These are phyloP conservation scores for Gynostemma pentaphyllum DNA, from an alignment of 306 rosid species.

Conservation along the genomic window DNA sequence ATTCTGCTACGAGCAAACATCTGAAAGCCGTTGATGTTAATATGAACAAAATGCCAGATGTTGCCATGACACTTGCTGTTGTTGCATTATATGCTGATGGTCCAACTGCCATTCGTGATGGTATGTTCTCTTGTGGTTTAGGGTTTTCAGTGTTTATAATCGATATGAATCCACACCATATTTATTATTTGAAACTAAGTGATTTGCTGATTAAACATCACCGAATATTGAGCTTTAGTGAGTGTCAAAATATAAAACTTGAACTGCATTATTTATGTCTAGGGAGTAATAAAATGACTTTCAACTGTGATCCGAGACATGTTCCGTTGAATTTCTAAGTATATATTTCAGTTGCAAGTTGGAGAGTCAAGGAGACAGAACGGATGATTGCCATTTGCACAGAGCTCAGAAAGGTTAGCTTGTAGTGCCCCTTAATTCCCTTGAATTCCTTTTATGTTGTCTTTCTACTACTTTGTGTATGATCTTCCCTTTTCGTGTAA, in stretches of 20 bases:
- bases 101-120: slow-evolving; percentile 82
- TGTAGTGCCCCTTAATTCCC: background rate
- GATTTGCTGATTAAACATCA: background rate
- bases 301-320: background rate
- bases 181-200: background rate
- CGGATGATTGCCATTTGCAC: slow-evolving; percentile 99
- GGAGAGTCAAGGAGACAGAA: slow-evolving; percentile 99
- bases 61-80: slow-evolving; percentile 99
- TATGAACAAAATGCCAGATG: slow-evolving; percentile 99
- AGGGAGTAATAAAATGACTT: background rate
- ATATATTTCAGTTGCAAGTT: slow-evolving; percentile 75
- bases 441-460: background rate
- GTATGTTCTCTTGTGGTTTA: slow-evolving; percentile 26
- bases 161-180: background rate
- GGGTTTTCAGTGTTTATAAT: background rate
- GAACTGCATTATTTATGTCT: background rate
- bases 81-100: slow-evolving; percentile 92
- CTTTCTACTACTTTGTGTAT: background rate
- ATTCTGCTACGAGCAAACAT: slow-evolving; percentile 46
- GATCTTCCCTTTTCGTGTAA: background rate
- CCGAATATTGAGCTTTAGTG: background rate
- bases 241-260: background rate
- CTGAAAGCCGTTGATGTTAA: slow-evolving; percentile 78
- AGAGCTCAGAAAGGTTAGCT: slow-evolving; percentile 82
- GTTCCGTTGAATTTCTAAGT: background rate